Conservation (phyloP, 2,329 filamentous ascomycete species). For the Pseudocercospora cruenta region DNA sequence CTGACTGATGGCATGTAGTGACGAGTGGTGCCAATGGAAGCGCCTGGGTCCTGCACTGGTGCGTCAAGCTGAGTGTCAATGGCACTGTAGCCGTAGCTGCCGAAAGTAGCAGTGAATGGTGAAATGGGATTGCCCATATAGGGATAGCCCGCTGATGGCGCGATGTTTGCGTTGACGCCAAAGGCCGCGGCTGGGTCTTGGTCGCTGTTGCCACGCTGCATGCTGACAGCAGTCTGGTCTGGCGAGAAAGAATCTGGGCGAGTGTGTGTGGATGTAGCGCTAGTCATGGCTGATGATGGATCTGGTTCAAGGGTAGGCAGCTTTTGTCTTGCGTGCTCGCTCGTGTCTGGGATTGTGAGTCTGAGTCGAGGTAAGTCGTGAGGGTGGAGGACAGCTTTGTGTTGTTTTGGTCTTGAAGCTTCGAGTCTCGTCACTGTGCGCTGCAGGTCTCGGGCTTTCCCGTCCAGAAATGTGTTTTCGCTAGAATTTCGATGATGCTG, state of each 20-base stretch:
- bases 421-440: constrained; percentile 9
- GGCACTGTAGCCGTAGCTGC: neutral
- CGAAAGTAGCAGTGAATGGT: neutral
- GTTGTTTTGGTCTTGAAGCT: constrained; percentile 8
- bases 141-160: neutral
- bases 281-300: constrained; percentile 2
- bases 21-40: neutral
- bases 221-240: neutral
- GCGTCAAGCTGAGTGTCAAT: neutral
- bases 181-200: neutral
- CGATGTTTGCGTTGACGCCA: neutral
- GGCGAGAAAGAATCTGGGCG: neutral
- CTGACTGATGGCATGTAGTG: constrained; percentile 1
- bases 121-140: neutral
- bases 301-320: neutral
- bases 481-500: neutral
- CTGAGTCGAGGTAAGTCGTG: constrained; percentile 2
- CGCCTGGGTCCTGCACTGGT: neutral
- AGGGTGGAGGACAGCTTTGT: neutral
- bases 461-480: neutral
- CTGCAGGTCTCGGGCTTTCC: constrained; percentile 9
- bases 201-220: neutral
- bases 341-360: constrained; percentile 5
- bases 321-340: neutral
- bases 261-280: neutral